Percentiles rank a stretch among this genome's conserved stretches.
phyloP scores from a whole-genome alignment of 2,329 filamentous ascomycete species.

The Ophiostoma sp. region DNA sequence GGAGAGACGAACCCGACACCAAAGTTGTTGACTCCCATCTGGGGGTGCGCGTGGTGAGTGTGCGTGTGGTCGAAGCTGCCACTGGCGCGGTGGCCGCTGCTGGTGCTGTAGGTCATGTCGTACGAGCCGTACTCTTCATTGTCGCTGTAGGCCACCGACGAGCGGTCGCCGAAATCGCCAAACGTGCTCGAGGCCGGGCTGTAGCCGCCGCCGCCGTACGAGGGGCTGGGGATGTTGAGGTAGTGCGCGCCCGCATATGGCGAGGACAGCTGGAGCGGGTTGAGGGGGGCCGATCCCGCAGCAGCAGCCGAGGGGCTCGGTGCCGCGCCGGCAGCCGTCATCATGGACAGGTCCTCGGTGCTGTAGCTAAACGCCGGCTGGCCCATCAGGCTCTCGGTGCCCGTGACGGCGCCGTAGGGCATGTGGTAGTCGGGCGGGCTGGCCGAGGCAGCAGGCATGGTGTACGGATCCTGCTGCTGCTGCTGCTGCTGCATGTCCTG shows the following conservation, averaged over 20 bases:
- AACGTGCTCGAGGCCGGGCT: slow-evolving; percentile 58
- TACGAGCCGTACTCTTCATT: slow-evolving; percentile 51
- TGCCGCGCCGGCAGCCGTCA: slow-evolving; percentile 44
- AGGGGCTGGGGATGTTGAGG: slow-evolving; percentile 58
- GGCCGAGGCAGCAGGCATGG: slow-evolving; percentile 33
- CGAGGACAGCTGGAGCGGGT: slow-evolving; percentile 53
- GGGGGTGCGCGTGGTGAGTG: slow-evolving; percentile 34
- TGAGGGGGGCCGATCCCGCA: slow-evolving; percentile 41
- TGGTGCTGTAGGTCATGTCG: slow-evolving; percentile 44
- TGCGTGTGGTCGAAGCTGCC: slow-evolving; percentile 39
- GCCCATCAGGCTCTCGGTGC: slow-evolving; percentile 26
- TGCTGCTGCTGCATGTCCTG: slow-evolving; percentile 31
- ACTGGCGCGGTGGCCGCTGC: slow-evolving; percentile 17
- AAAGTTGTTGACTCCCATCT: slow-evolving; percentile 46
- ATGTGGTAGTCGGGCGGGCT: slow-evolving; percentile 39
- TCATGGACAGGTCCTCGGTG: slow-evolving; percentile 55
- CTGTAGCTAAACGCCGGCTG: slow-evolving; percentile 60
- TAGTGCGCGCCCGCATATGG: slow-evolving; percentile 52
- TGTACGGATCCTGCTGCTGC: slow-evolving; percentile 19
- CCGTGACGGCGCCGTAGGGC: slow-evolving; percentile 40
- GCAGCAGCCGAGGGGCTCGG: neutral
- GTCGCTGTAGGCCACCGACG: slow-evolving; percentile 59
- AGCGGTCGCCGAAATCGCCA: slow-evolving; percentile 35
- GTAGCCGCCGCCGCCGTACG: slow-evolving; percentile 47
- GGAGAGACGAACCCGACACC: slow-evolving; percentile 59